Evolutionary conservation across 495 filamentous ascomycete genomes (phyloP).

Genomic region (Aspergillus hancockii): DNA sequence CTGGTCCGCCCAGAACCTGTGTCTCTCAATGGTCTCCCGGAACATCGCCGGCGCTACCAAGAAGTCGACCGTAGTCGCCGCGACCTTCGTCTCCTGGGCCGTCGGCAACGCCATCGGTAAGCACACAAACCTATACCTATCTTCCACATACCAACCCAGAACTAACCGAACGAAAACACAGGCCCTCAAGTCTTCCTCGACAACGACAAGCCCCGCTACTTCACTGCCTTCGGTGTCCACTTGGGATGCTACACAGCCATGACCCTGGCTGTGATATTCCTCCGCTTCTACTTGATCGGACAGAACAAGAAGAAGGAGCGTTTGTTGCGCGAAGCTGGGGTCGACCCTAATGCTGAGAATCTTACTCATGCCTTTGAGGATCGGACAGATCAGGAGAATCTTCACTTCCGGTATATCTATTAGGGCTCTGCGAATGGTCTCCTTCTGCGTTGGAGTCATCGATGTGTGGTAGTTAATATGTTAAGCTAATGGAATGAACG

Average conservation of each 20-base stretch:
- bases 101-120: slow-evolving; percentile 46
- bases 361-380: slow-evolving; percentile 48
- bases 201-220: slow-evolving; percentile 38
- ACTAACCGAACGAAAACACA: slow-evolving; percentile 5
- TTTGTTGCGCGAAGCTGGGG: slow-evolving; percentile 28
- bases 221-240: slow-evolving; percentile 46
- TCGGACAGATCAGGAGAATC: slow-evolving; percentile 49
- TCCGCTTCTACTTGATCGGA: slow-evolving; percentile 37
- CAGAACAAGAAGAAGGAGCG: slow-evolving; percentile 45
- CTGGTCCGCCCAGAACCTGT: slow-evolving; percentile 60
- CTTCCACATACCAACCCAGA: background rate
- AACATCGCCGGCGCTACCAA: slow-evolving; percentile 74
- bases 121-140: background rate
- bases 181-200: slow-evolving; percentile 51
- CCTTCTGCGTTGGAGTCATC: background rate
- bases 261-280: slow-evolving; percentile 35
- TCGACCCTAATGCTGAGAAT: slow-evolving; percentile 30
- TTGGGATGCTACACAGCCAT: slow-evolving; percentile 43
- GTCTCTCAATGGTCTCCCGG: slow-evolving; percentile 59
- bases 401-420: slow-evolving; percentile 51
- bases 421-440: slow-evolving; percentile 15
- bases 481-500: background rate
- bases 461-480: background rate
- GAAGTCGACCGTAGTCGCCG: slow-evolving; percentile 54
- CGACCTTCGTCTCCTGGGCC: slow-evolving; percentile 46